These are phyloP conservation scores for Exophiala sp. DNA, from an alignment of 2,329 filamentous ascomycete species.

Conservation along the genomic window DNA sequence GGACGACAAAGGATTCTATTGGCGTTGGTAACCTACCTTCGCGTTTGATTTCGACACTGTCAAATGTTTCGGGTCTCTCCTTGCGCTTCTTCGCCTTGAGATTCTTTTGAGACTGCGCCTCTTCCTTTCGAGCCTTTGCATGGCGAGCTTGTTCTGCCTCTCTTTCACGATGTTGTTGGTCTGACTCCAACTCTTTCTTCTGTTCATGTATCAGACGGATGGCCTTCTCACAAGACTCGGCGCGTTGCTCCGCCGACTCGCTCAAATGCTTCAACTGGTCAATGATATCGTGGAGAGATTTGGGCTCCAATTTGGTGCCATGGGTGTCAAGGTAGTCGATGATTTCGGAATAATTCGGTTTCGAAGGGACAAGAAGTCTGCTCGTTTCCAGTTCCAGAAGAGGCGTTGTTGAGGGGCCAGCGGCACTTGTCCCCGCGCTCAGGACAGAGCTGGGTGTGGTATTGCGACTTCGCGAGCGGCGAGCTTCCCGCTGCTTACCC, in stretches of 20 bases:
- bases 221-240: slow-evolving; percentile 53
- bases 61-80: slow-evolving; percentile 54
- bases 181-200: slow-evolving; percentile 52
- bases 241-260: slow-evolving; percentile 52
- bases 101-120: slow-evolving; percentile 45
- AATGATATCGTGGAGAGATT: slow-evolving; percentile 46
- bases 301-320: slow-evolving; percentile 44
- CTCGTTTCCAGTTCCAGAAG: slow-evolving; percentile 52
- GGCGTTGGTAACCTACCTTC: slow-evolving; percentile 45
- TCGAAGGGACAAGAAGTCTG: slow-evolving; percentile 44
- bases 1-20: neutral
- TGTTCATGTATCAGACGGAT: slow-evolving; percentile 55
- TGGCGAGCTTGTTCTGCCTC: slow-evolving; percentile 43
- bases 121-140: slow-evolving; percentile 42
- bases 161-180: slow-evolving; percentile 48
- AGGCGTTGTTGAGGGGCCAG: slow-evolving; percentile 36
- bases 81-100: slow-evolving; percentile 74
- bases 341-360: slow-evolving; percentile 52
- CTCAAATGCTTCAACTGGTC: slow-evolving; percentile 52
- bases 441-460: slow-evolving; percentile 55
- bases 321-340: slow-evolving; percentile 50
- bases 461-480: slow-evolving; percentile 55
- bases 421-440: slow-evolving; percentile 41
- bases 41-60: slow-evolving; percentile 49
- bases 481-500: slow-evolving; percentile 48